Evolutionary conservation across 148 eudicot species (phyloP), one percentile per base, ranked within the genome.

Genomic region (Camellia lanceoleosa): DNA sequence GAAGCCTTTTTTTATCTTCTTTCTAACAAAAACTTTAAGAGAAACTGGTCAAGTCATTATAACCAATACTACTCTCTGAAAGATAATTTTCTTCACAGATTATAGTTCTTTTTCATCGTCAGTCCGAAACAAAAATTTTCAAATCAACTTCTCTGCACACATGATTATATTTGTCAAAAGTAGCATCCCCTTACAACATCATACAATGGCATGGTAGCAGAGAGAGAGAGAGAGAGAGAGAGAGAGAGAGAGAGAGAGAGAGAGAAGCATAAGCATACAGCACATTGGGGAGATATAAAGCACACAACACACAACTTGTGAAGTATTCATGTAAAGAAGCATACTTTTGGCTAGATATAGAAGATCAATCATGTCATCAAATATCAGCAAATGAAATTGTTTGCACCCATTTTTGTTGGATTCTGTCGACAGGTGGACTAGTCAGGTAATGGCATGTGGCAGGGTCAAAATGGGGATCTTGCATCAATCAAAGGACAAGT

Each of bases 301-400:
- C 11, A 55, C 58, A 15, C 10, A 30, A 30, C 38, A 30, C 38
- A 30, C 38, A 1, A 74, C 54, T 75, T 42, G 3, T 14, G 30
- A 58, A 59, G 41, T 59, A 58, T 58, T 74, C 63, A 74, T 18
- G 23, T 23, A 58, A 73, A 54, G 38, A 12, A 52, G 41, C 62
- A 71, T 19, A 54, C 5, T 56, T 73, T 10, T 16, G 19, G 5
- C 14, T 30, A 58, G n/a, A 18, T 42, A 12, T 38, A 38, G 65
- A 61, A 44, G 55, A 75, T 16, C 5, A 18, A 60, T 60, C 56
- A 75, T 75, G 13, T 75, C 23, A 23, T 75, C 68, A 44, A 66
- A 75, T n/a, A 75, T 5, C 41, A 5, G 13, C 19, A 74, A 58
- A 9, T 44, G 38, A 30, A 30, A 30, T 30, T 30, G 38, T 30